Percentiles rank a stretch among this genome's conserved stretches.
Conservation (phyloP, 2,329 filamentous ascomycete genomes). For the Aspergillus brunneoviolaceus region DNA sequence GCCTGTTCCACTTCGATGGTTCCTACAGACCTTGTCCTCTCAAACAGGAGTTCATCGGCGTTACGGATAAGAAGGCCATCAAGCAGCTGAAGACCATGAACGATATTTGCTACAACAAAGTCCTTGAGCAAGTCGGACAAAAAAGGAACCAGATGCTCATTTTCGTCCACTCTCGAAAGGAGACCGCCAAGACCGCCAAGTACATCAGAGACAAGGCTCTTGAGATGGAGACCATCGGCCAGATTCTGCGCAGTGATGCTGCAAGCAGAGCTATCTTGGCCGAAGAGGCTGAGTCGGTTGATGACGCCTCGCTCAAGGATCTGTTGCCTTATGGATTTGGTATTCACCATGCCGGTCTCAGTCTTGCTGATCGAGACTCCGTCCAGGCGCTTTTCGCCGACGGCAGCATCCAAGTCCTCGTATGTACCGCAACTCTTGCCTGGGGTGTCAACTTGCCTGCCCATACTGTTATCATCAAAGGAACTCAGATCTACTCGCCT, state of each 20-base stretch:
- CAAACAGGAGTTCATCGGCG: constrained; percentile 94
- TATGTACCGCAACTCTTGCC: constrained; percentile 95
- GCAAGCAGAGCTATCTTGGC: constrained; percentile 85
- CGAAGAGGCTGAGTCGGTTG: constrained; percentile 78
- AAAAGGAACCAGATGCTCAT: constrained; percentile 98
- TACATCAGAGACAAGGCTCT: constrained; percentile 95
- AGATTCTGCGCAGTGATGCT: constrained; percentile 89
- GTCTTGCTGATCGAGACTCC: constrained; percentile 85
- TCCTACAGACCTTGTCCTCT: constrained; percentile 91
- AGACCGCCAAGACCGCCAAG: constrained; percentile 94
- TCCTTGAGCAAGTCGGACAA: constrained; percentile 90
- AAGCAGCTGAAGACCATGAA: constrained; percentile 99
- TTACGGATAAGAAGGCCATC: constrained; percentile 97
- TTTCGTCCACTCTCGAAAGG: constrained; percentile 96
- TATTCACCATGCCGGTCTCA: constrained; percentile 98
- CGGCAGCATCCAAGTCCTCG: constrained; percentile 88
- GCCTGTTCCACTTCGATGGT: constrained; percentile 93
- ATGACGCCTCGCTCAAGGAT: constrained; percentile 87
- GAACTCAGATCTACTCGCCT: constrained; percentile 95
- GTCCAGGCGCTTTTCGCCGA: constrained; percentile 93
- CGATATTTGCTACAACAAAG: constrained; percentile 96
- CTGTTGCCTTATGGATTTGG: constrained; percentile 94
- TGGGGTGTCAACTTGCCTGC: constrained; percentile 99
- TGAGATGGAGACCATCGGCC: constrained; percentile 95
- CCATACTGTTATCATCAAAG: constrained; percentile 98